Percentiles rank a stretch among this genome's conserved stretches.
Evolutionary conservation across 2,329 filamentous ascomycete genomes (phyloP).

Genomic region (Ophiostoma fasciatum): DNA sequence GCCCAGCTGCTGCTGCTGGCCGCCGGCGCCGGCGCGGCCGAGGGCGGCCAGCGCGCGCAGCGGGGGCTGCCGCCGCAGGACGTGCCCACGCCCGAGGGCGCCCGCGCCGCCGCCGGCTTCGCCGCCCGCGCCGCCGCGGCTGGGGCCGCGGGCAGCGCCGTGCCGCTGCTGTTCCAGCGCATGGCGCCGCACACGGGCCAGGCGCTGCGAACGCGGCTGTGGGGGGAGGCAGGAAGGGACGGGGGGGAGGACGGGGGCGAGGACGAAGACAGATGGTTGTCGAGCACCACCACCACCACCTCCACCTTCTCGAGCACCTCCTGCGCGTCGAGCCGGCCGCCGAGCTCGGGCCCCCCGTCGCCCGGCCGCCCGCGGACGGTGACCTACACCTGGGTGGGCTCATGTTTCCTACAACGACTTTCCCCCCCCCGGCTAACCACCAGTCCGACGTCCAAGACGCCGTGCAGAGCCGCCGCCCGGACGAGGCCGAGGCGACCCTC

Average conservation of each 20-base stretch:
- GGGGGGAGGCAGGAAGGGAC: conserved; percentile 3
- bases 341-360: neutral
- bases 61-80: no score
- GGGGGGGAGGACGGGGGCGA: neutral
- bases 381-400: neutral
- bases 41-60: conserved; percentile 2
- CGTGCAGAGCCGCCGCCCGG: conserved; percentile 7
- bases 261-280: neutral
- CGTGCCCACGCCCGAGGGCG: no score
- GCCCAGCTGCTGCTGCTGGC: conserved; percentile 5
- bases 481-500: neutral
- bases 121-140: no score
- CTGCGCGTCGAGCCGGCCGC: no score
- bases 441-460: conserved; percentile 11
- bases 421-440: neutral
- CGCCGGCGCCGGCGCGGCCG: no score
- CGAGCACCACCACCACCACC: no score
- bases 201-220: conserved; percentile 12
- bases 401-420: neutral
- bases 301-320: no score
- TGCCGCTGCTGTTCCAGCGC: conserved; percentile 14
- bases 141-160: conserved; percentile 12
- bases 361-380: neutral
- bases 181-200: conserved; percentile 18
- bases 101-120: no score